Conservation (phyloP, 208 protist species). For the Kentomonas sorsogonicus region DNA sequence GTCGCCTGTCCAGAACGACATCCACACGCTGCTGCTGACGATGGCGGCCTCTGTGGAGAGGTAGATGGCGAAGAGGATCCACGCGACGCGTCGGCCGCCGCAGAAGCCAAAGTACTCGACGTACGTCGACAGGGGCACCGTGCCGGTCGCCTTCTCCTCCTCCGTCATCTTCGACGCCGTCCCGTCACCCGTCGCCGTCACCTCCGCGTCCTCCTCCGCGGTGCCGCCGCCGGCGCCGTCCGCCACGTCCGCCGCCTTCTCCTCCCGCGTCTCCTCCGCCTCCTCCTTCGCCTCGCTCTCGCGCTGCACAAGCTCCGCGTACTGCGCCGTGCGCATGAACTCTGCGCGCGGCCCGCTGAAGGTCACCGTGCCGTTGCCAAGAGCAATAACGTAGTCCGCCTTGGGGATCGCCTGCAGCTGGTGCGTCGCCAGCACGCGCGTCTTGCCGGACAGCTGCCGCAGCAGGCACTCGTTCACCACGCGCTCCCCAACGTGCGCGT, state of each 20-base stretch:
- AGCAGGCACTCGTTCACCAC: conserved; percentile 51
- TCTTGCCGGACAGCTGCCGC: conserved; percentile 61
- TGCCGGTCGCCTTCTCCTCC: conserved; percentile 47
- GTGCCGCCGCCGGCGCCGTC: neutral
- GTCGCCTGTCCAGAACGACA: conserved; percentile 56
- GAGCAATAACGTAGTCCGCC: conserved; percentile 74
- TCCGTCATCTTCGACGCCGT: conserved; percentile 25
- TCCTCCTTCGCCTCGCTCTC: conserved; percentile 1
- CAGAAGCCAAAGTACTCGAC: conserved; percentile 39
- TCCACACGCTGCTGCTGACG: conserved; percentile 42
- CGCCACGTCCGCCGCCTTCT: conserved; percentile 1
- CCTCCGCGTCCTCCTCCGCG: neutral
- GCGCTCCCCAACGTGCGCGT: conserved; percentile 76
- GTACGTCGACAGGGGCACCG: conserved; percentile 57
- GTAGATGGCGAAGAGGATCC: conserved; percentile 35
- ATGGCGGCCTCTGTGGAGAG: conserved; percentile 39
- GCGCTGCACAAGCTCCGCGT: conserved; percentile 26
- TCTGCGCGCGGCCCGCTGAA: conserved; percentile 19
- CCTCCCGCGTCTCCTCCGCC: neutral
- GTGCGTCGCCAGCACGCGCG: conserved; percentile 91
- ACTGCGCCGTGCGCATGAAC: conserved; percentile 20
- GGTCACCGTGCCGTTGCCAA: conserved; percentile 40
- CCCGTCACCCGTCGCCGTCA: neutral
- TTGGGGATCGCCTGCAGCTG: conserved; percentile 82
- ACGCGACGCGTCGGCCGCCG: conserved; percentile 30